Percentiles rank a stretch among this genome's conserved stretches.
Conservation (phyloP, 305 asterid genomes). For the Fraxinus sp. region DNA sequence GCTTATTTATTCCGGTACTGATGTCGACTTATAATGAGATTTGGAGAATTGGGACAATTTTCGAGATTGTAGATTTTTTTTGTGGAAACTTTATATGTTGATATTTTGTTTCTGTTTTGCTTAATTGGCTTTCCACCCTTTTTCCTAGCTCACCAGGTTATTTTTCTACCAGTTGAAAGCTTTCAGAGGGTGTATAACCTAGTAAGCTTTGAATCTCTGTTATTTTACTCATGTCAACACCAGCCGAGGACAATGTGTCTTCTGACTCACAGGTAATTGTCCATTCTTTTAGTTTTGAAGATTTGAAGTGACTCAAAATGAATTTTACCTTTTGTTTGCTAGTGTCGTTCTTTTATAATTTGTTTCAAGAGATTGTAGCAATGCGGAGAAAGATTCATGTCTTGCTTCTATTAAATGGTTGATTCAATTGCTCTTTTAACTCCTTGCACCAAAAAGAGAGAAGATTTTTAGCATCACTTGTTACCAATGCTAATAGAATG, state of each 20-base stretch:
- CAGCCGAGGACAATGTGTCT: conserved; percentile 37
- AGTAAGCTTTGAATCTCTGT: conserved; percentile 1
- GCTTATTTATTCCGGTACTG: background rate
- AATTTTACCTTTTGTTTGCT: background rate
- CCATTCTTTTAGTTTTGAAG: background rate
- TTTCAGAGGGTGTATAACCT: background rate
- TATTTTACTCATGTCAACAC: conserved; percentile 36
- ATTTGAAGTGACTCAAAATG: background rate
- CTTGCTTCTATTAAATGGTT: background rate
- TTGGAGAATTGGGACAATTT: background rate
- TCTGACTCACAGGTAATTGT: conserved; percentile 42
- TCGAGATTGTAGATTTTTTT: background rate
- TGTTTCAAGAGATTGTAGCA: background rate
- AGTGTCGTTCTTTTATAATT: background rate
- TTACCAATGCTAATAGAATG: background rate
- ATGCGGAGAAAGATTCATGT: background rate
- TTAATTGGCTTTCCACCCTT: background rate
- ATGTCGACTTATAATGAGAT: background rate
- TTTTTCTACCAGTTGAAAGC: background rate
- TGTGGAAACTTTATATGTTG: background rate
- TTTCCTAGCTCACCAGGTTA: background rate
- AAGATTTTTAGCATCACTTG: background rate
- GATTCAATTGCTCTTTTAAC: background rate
- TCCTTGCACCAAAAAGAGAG: background rate
- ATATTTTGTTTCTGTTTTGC: background rate